phyloP scores from a whole-genome alignment of 345 rosid genomes.

The Mallotus nudiflorus region DNA sequence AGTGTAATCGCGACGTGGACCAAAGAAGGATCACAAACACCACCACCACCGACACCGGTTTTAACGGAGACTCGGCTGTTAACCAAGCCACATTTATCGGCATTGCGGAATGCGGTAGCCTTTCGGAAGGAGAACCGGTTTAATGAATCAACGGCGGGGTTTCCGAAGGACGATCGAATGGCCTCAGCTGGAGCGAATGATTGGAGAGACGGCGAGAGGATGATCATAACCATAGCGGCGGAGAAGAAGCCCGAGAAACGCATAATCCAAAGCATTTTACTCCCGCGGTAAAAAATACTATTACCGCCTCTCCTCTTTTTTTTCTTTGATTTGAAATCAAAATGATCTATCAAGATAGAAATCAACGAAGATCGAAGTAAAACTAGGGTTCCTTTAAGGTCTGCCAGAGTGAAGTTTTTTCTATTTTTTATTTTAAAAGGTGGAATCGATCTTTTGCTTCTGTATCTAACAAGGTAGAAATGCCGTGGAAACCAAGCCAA shows the following conservation, averaged over 20 bases:
- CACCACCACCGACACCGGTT: too few relatives aligned
- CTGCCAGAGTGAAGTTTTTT: slow-evolving; percentile 21
- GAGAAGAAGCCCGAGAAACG: slow-evolving; percentile 74
- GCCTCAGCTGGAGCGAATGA: slow-evolving; percentile 96
- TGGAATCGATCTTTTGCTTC: slow-evolving; percentile 36
- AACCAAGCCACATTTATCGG: slow-evolving; percentile 64
- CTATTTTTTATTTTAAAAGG: too few relatives aligned
- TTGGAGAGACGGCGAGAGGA: slow-evolving; percentile 80
- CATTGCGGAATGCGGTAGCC: slow-evolving; percentile 71
- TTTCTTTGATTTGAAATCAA: slow-evolving; percentile 40
- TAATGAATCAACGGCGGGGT: slow-evolving; percentile 23
- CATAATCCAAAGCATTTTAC: slow-evolving; percentile 71
- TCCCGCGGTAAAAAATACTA: background rate
- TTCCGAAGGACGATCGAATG: slow-evolving; percentile 69
- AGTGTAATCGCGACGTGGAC: slow-evolving; percentile 92
- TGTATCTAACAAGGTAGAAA: slow-evolving; percentile 33
- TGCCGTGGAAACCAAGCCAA: slow-evolving; percentile 58
- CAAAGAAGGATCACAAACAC: slow-evolving; percentile 73
- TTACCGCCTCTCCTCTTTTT: slow-evolving; percentile 32
- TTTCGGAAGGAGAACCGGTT: slow-evolving; percentile 60
- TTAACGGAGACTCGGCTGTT: slow-evolving; percentile 16
- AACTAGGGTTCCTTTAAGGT: slow-evolving; percentile 33
- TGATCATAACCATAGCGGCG: slow-evolving; percentile 63
- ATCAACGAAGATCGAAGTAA: slow-evolving; percentile 23
- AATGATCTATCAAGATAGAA: slow-evolving; percentile 20